Conservation (phyloP, 768 basidiomycete species). For the Tubosaeta sp. region DNA sequence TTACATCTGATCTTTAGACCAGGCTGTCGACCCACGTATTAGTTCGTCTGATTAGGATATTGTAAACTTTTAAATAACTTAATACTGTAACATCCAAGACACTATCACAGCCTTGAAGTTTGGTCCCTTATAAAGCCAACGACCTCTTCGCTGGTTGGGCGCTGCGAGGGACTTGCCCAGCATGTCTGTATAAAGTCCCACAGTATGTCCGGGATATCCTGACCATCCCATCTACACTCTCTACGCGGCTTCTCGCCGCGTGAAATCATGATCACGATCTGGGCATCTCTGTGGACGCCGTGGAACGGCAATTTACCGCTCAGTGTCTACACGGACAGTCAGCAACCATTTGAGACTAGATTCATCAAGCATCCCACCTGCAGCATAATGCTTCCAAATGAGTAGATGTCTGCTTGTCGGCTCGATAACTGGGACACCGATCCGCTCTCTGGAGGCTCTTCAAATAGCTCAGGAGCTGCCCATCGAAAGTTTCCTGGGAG, state of each 20-base stretch:
- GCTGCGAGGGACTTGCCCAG: conserved; percentile 15
- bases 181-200: conserved; percentile 23
- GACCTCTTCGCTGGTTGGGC: conserved; percentile 15
- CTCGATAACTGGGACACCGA: conserved; percentile 6
- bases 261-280: conserved; percentile 24
- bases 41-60: no score
- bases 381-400: conserved; percentile 28
- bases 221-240: conserved; percentile 20
- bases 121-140: conserved; percentile 13
- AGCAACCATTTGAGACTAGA: background rate
- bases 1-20: no score
- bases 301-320: conserved; percentile 27
- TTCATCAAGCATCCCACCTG: conserved; percentile 13
- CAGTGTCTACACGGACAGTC: conserved; percentile 11
- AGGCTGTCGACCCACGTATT: no score
- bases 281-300: conserved; percentile 11
- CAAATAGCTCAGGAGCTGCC: conserved; percentile 28
- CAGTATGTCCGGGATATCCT: conserved; percentile 17
- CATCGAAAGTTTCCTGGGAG: conserved; percentile 27
- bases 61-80: no score
- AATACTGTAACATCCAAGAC: no score
- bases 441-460: background rate
- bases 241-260: conserved; percentile 4
- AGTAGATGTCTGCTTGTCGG: conserved; percentile 23
- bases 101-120: background rate